A percentile compares a stretch with the other conserved stretches of the same genome.
Conservation (phyloP, 768 basidiomycete species). For the Sistotremastrum suecicum region DNA sequence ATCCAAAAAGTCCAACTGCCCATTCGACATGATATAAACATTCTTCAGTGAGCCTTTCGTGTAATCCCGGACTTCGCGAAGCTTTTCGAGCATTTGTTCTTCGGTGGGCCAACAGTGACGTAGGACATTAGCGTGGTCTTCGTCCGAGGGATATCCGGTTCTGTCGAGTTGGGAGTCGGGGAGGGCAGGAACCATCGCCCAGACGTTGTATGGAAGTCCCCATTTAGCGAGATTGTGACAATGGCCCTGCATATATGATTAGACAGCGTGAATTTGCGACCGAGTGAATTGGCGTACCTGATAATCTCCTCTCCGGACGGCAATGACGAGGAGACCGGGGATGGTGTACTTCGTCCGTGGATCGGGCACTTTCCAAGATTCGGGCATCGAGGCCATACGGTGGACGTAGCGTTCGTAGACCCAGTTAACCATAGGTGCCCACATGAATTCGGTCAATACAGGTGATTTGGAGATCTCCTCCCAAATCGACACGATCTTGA, state of each 20-base stretch:
- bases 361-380: too few species aligned
- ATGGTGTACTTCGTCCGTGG: too few species aligned
- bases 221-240: slow-evolving; percentile 29
- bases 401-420: too few species aligned
- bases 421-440: too few species aligned
- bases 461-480: too few species aligned
- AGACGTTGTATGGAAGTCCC: slow-evolving; percentile 32
- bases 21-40: slow-evolving; percentile 29
- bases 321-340: too few species aligned
- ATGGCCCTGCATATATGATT: slow-evolving; percentile 29
- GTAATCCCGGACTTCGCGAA: slow-evolving; percentile 24
- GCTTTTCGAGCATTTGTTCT: slow-evolving; percentile 26
- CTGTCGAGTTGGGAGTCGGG: slow-evolving; percentile 28
- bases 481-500: too few species aligned
- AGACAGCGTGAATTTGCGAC: slow-evolving; percentile 33
- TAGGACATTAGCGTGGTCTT: slow-evolving; percentile 13
- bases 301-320: too few species aligned
- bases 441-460: too few species aligned
- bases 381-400: too few species aligned
- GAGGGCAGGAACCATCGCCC: slow-evolving; percentile 30
- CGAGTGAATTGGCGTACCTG: not conserved
- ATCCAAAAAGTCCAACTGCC: slow-evolving; percentile 28
- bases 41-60: slow-evolving; percentile 19
- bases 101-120: slow-evolving; percentile 19
- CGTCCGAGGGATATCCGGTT: slow-evolving; percentile 19